Evolutionary conservation across 2,329 filamentous ascomycete species (phyloP).

Genomic region (Penicillium sp.): DNA sequence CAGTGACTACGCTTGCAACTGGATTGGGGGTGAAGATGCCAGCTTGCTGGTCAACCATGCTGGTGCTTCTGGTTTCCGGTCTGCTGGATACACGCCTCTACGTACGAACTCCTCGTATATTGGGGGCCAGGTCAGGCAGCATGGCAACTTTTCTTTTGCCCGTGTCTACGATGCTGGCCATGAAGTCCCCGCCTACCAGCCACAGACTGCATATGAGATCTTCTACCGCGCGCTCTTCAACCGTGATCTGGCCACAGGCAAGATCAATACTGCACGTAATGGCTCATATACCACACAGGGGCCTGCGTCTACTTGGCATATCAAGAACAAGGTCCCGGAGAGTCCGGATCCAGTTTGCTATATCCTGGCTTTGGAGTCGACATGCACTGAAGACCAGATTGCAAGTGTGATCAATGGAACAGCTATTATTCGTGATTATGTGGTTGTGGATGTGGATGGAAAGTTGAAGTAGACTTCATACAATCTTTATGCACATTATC

Average conservation of each 20-base stretch:
- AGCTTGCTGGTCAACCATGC: conserved; percentile 52
- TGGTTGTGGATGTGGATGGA: conserved; percentile 37
- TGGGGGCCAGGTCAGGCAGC: conserved; percentile 50
- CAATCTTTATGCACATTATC: background rate
- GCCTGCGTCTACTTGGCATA: conserved; percentile 42
- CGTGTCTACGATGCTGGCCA: conserved; percentile 52
- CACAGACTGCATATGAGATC: conserved; percentile 55
- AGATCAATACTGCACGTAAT: conserved; percentile 38
- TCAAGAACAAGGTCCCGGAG: conserved; percentile 48
- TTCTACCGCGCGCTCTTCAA: conserved; percentile 55
- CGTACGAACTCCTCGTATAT: conserved; percentile 45
- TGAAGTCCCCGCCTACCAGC: conserved; percentile 55
- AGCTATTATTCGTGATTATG: conserved; percentile 49
- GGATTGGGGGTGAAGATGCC: conserved; percentile 57
- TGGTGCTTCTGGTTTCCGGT: conserved; percentile 45
- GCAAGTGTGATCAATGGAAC: conserved; percentile 46
- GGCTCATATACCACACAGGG: conserved; percentile 43
- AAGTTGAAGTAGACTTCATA: conserved; percentile 4
- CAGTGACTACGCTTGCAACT: conserved; percentile 58
- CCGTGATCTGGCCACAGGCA: conserved; percentile 57
- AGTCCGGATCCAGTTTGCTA: conserved; percentile 48
- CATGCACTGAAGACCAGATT: conserved; percentile 49
- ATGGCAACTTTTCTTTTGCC: conserved; percentile 51
- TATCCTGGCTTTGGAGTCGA: conserved; percentile 38
- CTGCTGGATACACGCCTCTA: conserved; percentile 52